Percentiles rank a stretch among this genome's conserved stretches.
phyloP scores from a whole-genome alignment of 371 early-diverging fungal species.

The Mortierella sp. region DNA sequence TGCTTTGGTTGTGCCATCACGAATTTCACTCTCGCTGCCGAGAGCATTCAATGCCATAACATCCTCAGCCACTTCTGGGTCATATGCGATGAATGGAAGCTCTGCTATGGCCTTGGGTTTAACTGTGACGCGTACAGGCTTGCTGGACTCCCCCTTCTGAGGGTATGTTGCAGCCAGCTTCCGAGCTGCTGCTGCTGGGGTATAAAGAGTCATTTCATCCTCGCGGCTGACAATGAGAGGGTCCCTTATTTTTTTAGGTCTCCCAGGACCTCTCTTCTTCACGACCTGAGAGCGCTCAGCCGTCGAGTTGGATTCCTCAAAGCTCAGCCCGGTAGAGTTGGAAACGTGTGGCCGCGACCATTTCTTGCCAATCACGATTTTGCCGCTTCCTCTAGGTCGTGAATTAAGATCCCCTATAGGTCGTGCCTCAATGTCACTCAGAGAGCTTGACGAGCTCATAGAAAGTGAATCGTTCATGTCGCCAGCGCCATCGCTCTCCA shows the following conservation, averaged over 20 bases:
- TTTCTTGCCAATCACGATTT: slow-evolving; percentile 6
- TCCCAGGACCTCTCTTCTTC: slow-evolving; percentile 40
- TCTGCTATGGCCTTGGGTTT: slow-evolving; percentile 9
- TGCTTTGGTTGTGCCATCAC: neutral
- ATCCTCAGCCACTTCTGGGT: slow-evolving; percentile 39
- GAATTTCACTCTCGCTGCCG: neutral
- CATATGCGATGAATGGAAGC: slow-evolving; percentile 29
- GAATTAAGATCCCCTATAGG: neutral
- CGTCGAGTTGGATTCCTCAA: neutral
- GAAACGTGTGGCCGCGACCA: slow-evolving; percentile 4
- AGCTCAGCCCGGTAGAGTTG: neutral
- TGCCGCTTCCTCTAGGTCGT: neutral
- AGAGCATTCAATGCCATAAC: slow-evolving; percentile 25
- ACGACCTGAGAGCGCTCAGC: neutral
- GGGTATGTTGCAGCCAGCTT: slow-evolving; percentile 2
- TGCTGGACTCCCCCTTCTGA: slow-evolving; percentile 1
- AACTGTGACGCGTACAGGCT: slow-evolving; percentile 1
- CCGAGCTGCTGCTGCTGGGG: slow-evolving; percentile 35
- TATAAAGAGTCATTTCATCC: slow-evolving; percentile 46
- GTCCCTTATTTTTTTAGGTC: slow-evolving; percentile 43
- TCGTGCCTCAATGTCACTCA: slow-evolving; percentile 31
- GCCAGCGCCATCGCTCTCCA: slow-evolving; percentile 10
- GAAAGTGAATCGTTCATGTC: slow-evolving; percentile 24
- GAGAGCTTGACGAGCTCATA: slow-evolving; percentile 28
- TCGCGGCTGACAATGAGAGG: slow-evolving; percentile 45